Evolutionary conservation across 2,329 filamentous ascomycete species (phyloP), one percentile per base, ranked within the genome.

Genomic region (Beauveria brongniartii): DNA sequence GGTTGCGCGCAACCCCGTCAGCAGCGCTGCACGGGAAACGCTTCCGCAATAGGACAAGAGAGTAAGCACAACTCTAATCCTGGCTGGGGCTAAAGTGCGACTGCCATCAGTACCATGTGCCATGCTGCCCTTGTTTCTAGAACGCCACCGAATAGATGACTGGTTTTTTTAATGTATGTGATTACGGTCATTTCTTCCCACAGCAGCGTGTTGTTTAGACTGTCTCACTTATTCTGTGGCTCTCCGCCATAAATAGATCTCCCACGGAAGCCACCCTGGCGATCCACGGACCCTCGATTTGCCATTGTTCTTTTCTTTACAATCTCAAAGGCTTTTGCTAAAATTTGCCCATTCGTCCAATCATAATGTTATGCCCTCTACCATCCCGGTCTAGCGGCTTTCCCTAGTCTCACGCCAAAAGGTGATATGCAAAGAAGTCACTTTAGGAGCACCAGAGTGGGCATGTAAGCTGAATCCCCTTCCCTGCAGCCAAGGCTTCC

Each of bases 21-120:
- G 57, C 57, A 53, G n/a, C 48, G 47, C 26, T 48, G 26, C 26
- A 34, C 56, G 57, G 57, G 57, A 60, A 60, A 60, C 16, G 30
- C 50, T 61, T 28, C 58, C 58, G 9, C 20, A 61, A 61, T 50
- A n/a, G 58, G 58, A 61, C 43, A 54, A 34, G 51, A 50, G 34
- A 43, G 58, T 61, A 61, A 61, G 58, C 58, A 55, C 58, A 51
- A 51, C 57, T 30, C 58, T n/a, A 61, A 48, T 30, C 44, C 43
- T 44, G 51, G 28, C 22, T n/a, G 47, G 51, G n/a, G 50, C 28
- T 18, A 34, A 48, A n/a, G 18, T 28, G 22, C 30, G 14, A 37
- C 18, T 9, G 20, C 50, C 24, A 40, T 26, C 8, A 37, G 24
- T 24, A 24, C 24, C 24, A 24, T 24, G 5, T 37, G 6, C 34